Evolutionary conservation across 2,329 filamentous ascomycete species (phyloP).

Genomic region (Arthrobotrys entomopaga): DNA sequence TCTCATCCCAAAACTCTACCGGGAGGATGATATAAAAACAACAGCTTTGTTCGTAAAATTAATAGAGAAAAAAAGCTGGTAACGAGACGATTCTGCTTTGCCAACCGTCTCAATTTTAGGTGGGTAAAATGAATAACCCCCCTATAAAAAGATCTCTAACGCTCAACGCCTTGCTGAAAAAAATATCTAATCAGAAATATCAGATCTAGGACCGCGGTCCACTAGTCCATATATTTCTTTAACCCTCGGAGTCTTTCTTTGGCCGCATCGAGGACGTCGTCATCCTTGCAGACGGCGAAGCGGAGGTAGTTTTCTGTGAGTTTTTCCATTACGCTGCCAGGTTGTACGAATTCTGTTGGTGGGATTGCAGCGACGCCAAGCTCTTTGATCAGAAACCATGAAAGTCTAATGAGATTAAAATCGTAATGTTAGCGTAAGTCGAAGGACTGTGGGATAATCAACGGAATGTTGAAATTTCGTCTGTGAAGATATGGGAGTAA

Average conservation of each 20-base stretch:
- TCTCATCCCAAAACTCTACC: neutral
- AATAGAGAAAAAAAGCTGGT: neutral
- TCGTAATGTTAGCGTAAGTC: neutral
- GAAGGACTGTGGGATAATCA: neutral
- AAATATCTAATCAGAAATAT: neutral
- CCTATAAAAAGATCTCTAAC: neutral
- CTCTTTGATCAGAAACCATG: slow-evolving; percentile 97
- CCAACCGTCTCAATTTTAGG: neutral
- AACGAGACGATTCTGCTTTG: neutral
- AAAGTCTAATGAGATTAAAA: slow-evolving; percentile 65
- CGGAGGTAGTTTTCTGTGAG: slow-evolving; percentile 92
- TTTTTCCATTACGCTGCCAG: slow-evolving; percentile 73
- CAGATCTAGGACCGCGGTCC: slow-evolving; percentile 9
- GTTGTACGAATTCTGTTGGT: slow-evolving; percentile 96
- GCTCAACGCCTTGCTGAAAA: neutral
- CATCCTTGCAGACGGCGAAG: slow-evolving; percentile 88
- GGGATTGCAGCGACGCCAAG: slow-evolving; percentile 95
- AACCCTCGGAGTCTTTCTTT: slow-evolving; percentile 78
- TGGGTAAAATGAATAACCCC: neutral
- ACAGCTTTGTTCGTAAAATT: neutral
- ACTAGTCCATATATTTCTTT: slow-evolving; percentile 72
- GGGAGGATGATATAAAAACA: neutral
- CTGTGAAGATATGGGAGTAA: neutral
- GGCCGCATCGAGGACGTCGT: slow-evolving; percentile 81
- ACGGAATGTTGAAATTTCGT: neutral